A percentile compares a stretch with the other conserved stretches of the same genome.
phyloP scores from a whole-genome alignment of 352 stramenopile species.

The Globisporangium barbulae region DNA sequence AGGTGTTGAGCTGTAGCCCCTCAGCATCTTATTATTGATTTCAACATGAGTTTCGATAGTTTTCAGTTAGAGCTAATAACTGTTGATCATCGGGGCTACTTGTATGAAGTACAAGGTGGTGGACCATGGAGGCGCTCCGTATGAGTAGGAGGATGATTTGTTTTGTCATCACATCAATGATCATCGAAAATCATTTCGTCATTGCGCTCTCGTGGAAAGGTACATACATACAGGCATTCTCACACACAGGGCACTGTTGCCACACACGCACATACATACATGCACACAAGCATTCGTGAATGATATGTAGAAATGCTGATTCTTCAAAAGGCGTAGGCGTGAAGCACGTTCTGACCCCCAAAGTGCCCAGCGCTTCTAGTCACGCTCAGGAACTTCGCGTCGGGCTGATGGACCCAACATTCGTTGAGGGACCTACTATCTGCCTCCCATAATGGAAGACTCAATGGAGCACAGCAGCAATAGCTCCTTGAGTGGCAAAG shows the following conservation, averaged over 20 bases:
- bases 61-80: conserved; percentile 90
- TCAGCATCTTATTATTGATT: conserved; percentile 39
- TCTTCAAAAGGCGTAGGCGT: conserved; percentile 54
- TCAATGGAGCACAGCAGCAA: conserved; percentile 41
- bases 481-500: conserved; percentile 66
- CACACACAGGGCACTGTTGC: neutral
- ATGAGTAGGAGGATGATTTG: conserved; percentile 75
- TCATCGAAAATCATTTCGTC: conserved; percentile 36
- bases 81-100: conserved; percentile 65
- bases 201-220: conserved; percentile 29
- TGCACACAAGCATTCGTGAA: neutral
- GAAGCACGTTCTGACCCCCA: conserved; percentile 55
- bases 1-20: conserved; percentile 17
- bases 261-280: conserved; percentile 14
- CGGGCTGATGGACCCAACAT: conserved; percentile 82
- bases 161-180: conserved; percentile 26
- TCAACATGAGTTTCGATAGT: conserved; percentile 60
- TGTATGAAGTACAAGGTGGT: conserved; percentile 6
- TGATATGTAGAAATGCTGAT: conserved; percentile 80
- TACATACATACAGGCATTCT: conserved; percentile 10
- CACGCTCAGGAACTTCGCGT: conserved; percentile 61
- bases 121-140: conserved; percentile 36
- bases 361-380: conserved; percentile 79
- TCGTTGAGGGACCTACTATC: conserved; percentile 58
- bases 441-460: conserved; percentile 70